Percentiles rank a stretch among this genome's conserved stretches.
Evolutionary conservation across 805 yeast species (phyloP).

Genomic region (Pichia phayaonensis): DNA sequence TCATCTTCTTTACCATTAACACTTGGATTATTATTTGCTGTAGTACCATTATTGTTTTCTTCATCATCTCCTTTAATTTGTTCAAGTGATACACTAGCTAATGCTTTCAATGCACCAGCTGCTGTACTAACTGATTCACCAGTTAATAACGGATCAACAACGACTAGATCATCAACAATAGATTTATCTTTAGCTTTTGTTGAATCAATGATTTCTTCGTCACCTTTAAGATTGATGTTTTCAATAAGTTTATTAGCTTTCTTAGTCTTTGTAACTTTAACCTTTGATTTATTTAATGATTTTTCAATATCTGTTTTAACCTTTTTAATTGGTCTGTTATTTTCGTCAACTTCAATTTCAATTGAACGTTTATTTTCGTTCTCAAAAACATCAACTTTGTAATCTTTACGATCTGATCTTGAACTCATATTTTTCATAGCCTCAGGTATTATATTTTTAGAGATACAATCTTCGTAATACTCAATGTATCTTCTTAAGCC

Average conservation of each 20-base stretch:
- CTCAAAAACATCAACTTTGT: conserved; percentile 12
- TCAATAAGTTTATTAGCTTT: background rate
- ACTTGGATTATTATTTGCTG: background rate
- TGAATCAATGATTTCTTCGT: background rate
- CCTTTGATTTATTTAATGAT: background rate
- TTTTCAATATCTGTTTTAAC: background rate
- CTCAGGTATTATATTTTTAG: conserved; percentile 36
- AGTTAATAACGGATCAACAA: background rate
- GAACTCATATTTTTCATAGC: conserved; percentile 54
- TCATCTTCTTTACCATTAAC: background rate
- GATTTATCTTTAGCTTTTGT: background rate
- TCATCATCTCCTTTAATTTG: conserved; percentile 9
- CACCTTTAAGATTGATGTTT: background rate
- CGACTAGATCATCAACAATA: background rate
- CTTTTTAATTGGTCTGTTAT: background rate
- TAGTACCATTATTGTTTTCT: background rate
- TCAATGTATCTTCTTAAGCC: conserved; percentile 52
- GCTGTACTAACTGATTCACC: background rate
- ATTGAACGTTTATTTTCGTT: conserved; percentile 16
- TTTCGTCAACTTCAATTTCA: conserved; percentile 8
- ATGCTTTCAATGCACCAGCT: conserved; percentile 14
- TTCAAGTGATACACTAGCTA: conserved; percentile 24
- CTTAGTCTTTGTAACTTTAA: background rate
- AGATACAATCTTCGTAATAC: conserved; percentile 40
- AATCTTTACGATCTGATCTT: conserved; percentile 29